Evolutionary conservation across 192 early-diverging fungal genomes (phyloP).

Genomic region (Pilobolus umbonatus): DNA sequence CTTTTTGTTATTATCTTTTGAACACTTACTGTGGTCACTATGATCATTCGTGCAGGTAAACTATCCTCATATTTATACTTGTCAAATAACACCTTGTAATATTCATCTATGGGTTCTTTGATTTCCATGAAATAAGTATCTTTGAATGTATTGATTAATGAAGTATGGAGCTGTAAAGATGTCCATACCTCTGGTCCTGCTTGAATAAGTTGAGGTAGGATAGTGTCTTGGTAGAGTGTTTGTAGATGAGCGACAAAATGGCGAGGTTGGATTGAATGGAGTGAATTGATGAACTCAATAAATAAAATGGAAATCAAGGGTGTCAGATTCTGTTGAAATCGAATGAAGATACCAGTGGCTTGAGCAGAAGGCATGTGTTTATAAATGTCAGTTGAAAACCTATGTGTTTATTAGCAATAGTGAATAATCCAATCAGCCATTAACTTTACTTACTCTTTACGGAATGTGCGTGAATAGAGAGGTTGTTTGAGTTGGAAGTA

Average conservation of each 20-base stretch:
- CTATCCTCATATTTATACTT: too few relatives aligned
- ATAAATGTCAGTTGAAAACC: constrained; percentile 19
- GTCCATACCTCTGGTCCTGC: background rate
- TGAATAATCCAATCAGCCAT: background rate
- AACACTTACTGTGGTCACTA: too few relatives aligned
- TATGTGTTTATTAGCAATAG: background rate
- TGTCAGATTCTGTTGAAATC: constrained; percentile 10
- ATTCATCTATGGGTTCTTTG: too few relatives aligned
- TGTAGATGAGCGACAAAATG: background rate
- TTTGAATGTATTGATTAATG: constrained; percentile 24
- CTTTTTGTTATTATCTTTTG: too few relatives aligned
- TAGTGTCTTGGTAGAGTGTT: background rate
- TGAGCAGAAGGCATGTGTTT: constrained; percentile 28
- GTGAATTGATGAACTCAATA: constrained; percentile 6
- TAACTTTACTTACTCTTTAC: constrained; percentile 15
- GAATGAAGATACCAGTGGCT: constrained; percentile 18
- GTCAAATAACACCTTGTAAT: too few relatives aligned
- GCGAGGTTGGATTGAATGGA: constrained; percentile 11
- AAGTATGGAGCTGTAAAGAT: constrained; percentile 20
- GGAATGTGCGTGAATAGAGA: constrained; percentile 19
- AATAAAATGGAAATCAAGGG: constrained; percentile 12
- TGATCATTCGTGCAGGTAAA: too few relatives aligned
- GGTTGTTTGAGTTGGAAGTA: constrained; percentile 18
- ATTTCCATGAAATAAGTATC: constrained; percentile 23
- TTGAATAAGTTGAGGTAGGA: constrained; percentile 11